Evolutionary conservation across 352 stramenopile genomes (phyloP), one percentile per base, ranked within the genome.

Genomic region (Phytophthora sp.): DNA sequence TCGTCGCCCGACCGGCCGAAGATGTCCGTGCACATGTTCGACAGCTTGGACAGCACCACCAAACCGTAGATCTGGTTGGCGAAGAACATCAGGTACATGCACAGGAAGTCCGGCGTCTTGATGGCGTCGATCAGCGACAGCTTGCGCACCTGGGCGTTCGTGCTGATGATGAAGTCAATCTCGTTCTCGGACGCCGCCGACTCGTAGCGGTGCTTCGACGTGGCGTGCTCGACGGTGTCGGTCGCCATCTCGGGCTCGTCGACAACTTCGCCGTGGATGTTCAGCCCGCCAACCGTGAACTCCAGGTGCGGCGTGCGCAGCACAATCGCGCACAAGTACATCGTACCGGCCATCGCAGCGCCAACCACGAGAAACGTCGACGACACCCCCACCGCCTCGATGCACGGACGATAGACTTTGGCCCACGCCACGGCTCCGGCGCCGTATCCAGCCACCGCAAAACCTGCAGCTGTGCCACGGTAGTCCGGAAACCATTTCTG

Each of bases 401-500:
- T 84, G 32, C 76, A 72, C 11, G 80, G 78, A n/a, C 79, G 51
- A 54, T 87, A 89, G 21, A 79, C 74, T 62, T 88, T 87, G 37
- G 78, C 64, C 80, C 80, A 89, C 9, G 82, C 70, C 18, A 90
- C 76, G 10, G 81, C 71, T 4, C 81, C 81, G 0, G 78, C 81
- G 21, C 82, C 82, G 58, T 90, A 91, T 8, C 79, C 78, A 17
- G 72, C 78, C 3, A 91, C 78, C 8, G 82, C 82, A 27, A 91
- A 89, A 20, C 82, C 82, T 20, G 82, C 79, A 10, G 82, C 82
- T 6, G 72, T 87, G 26, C 82, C 82, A 20, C 82, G 75, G 50
- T 87, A 87, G 53, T 91, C 82, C 2, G 82, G 82, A 44, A 91
- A 91, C 82, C 82, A 91, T 53, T 89, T 88, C 50, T 89, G 80